A percentile compares a stretch with the other conserved stretches of the same genome.
These are phyloP conservation scores for Bremia lactucae DNA, from an alignment of 352 stramenopile genomes.

Conservation along the genomic window DNA sequence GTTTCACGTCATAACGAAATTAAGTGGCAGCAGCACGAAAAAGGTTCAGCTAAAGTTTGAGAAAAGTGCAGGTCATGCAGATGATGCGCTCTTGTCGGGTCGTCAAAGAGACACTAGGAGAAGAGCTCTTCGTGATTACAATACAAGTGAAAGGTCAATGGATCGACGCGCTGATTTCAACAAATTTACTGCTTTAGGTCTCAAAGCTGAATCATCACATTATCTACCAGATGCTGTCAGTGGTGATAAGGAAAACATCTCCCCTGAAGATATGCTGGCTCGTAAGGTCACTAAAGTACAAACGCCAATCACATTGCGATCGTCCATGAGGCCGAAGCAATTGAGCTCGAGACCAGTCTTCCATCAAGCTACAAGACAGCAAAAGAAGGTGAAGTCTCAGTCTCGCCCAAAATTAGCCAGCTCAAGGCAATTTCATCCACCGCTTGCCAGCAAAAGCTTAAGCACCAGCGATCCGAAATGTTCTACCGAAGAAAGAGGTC, in stretches of 20 bases:
- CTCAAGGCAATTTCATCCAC: constrained; percentile 30
- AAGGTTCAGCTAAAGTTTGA: neutral
- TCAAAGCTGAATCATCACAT: neutral
- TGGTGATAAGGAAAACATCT: constrained; percentile 22
- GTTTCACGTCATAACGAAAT: neutral
- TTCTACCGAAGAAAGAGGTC: neutral
- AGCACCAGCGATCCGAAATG: constrained; percentile 1
- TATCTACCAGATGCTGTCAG: neutral
- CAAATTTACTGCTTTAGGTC: neutral
- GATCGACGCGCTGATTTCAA: neutral
- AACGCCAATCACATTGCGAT: constrained; percentile 11
- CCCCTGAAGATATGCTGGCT: constrained; percentile 11
- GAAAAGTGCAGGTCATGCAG: neutral
- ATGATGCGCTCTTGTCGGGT: neutral
- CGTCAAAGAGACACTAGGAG: neutral
- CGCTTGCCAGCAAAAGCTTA: constrained; percentile 26
- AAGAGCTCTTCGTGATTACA: neutral
- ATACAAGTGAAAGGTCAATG: neutral
- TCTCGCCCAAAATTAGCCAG: constrained; percentile 6
- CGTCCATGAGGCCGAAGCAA: constrained; percentile 3
- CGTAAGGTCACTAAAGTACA: constrained; percentile 7
- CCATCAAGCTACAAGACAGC: neutral
- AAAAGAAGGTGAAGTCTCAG: neutral
- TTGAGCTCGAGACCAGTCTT: constrained; percentile 1
- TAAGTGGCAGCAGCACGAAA: neutral